Percentiles rank a stretch among this genome's conserved stretches.
These are phyloP conservation scores for Annona cherimola DNA, from an alignment of 164 flowering plant genomes.

Conservation along the genomic window DNA sequence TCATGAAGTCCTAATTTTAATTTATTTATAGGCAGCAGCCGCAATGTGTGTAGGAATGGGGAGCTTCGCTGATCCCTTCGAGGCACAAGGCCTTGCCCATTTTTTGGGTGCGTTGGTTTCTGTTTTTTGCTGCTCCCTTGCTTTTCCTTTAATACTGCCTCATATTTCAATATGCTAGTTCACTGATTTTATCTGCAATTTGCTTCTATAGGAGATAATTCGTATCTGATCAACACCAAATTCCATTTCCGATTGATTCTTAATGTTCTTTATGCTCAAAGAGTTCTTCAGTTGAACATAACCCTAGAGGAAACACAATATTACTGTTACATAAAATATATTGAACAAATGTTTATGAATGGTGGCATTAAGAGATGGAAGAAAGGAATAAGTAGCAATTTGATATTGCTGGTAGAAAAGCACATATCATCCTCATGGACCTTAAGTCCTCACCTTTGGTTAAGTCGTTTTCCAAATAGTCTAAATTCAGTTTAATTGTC, in stretches of 20 bases:
- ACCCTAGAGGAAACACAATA: background rate
- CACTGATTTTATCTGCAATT: too few species aligned
- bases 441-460: too few species aligned
- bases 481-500: too few species aligned
- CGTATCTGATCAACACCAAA: too few species aligned
- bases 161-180: background rate
- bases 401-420: background rate
- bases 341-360: too few species aligned
- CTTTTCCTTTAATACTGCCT: background rate
- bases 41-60: conserved; percentile 97
- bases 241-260: background rate
- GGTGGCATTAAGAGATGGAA: background rate
- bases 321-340: background rate
- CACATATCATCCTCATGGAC: background rate
- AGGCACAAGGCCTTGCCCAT: conserved; percentile 98
- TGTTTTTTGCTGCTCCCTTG: background rate
- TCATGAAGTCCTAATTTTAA: background rate
- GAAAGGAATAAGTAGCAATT: background rate
- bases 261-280: background rate
- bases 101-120: conserved; percentile 55
- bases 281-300: background rate
- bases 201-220: background rate
- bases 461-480: too few species aligned
- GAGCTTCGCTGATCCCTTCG: conserved; percentile 82
- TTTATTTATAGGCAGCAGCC: conserved; percentile 73